Base-by-base conservation (phyloP, 441 rosid genomes). In the Kokia cookei region DNA sequence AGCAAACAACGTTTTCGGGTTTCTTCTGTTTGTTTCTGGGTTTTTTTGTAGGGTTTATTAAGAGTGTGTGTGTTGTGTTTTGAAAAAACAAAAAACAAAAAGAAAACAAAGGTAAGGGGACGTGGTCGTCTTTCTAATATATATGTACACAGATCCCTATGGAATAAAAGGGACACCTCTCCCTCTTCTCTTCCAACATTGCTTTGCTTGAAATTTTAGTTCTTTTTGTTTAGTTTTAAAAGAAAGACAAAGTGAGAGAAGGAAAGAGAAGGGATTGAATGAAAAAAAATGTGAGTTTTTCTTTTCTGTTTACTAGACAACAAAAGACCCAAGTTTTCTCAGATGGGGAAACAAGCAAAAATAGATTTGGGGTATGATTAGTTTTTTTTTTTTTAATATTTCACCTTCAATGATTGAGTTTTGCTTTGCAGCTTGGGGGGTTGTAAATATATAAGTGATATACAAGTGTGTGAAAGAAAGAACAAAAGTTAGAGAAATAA, bases 81-180 rank as follows among this genome's bases (percentile, higher is more conserved):
- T 42, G 24, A 35, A 55, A 57, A 68, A 27, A 32, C 27, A 43
- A 9, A 32, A 8, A 59, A 47, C 42, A 55, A 17, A 57, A 22
- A 15, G 9, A 27, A 22, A 62, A 40, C 32, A 59, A 47, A 45
- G 55, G 53, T 13, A 29, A 64, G 63, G 55, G 19, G 66, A 43
- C 69, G 75, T 55, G 77, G 86, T 79, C 85, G 85, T 79, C 85
- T 81, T 83, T 83, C 83, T 81, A 78, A 73, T 40, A 57, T 67
- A 40, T 40, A 73, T 40, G 51, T 67, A 79, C 90, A 86, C 90
- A 84, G 91, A 89, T 87, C 91, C 93, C 91, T 82, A 86, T 87
- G 90, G 78, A 78, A 82, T 83, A 88, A 86, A 78, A 82, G 84
- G 87, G 55, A 72, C 78, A 13, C n/a, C 37, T 81, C 81, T 37